Conservation (phyloP, 176 grass and related monocot species). For the Musa troglodytarum region DNA sequence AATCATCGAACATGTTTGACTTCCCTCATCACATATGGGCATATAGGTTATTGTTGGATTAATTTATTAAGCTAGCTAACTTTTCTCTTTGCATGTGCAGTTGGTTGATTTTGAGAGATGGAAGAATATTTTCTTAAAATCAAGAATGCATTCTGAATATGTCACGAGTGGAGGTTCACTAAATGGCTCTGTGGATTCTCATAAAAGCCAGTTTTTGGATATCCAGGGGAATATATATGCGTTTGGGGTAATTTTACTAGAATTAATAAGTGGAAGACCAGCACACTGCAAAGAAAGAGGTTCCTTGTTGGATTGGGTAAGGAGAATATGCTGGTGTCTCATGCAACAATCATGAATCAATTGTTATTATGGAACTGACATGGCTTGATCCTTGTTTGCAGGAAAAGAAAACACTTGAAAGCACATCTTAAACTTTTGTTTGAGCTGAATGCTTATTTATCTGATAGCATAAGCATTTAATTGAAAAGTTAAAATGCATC, state of each 20-base stretch:
- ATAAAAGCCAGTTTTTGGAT: conserved; percentile 50
- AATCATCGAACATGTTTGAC: no score
- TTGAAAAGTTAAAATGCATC: no score
- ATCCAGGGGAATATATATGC: conserved; percentile 74
- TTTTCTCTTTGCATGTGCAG: conserved; percentile 28
- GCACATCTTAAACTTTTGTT: no score
- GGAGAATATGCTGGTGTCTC: background rate
- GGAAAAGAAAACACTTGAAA: background rate
- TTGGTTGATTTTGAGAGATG: conserved; percentile 91
- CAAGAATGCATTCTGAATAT: conserved; percentile 28
- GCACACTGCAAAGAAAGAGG: conserved; percentile 46
- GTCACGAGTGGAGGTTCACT: conserved; percentile 40
- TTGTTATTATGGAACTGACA: background rate
- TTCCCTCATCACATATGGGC: background rate
- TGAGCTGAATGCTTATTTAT: no score
- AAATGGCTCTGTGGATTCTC: conserved; percentile 28
- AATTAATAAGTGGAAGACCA: conserved; percentile 71
- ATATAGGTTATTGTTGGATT: background rate
- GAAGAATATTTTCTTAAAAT: conserved; percentile 51
- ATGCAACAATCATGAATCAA: background rate
- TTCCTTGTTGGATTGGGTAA: conserved; percentile 65
- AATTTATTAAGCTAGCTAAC: background rate
- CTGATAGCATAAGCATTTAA: no score
- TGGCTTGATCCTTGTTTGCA: background rate
- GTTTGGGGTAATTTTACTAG: conserved; percentile 73